phyloP scores from a whole-genome alignment of 1,139 yeast species.

The Candida tropicalis region DNA sequence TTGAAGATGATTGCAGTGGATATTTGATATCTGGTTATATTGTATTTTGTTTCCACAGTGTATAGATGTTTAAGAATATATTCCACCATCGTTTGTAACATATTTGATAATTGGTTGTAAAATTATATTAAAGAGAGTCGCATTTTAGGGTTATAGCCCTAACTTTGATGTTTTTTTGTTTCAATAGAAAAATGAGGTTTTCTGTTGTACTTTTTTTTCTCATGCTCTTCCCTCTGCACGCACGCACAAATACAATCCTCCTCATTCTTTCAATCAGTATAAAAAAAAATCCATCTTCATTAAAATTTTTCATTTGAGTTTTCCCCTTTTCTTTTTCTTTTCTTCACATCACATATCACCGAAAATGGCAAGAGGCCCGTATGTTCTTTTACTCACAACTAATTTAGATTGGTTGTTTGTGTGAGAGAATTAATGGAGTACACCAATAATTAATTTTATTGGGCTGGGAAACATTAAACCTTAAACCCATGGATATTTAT shows the following conservation, averaged over 20 bases:
- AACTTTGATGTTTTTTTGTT: too few species aligned
- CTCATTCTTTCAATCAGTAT: not conserved
- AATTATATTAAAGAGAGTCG: not conserved
- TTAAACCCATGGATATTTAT: conserved; percentile 17
- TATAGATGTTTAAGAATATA: not conserved
- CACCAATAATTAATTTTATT: conserved; percentile 11
- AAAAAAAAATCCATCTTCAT: not conserved
- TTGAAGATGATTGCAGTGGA: not conserved
- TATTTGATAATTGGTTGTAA: too few species aligned
- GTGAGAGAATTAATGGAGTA: conserved; percentile 15
- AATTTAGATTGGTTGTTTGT: conserved; percentile 4
- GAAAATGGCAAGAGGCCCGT: conserved; percentile 25
- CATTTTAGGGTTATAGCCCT: conserved; percentile 7
- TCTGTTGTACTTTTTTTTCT: not conserved
- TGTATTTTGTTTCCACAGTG: not conserved
- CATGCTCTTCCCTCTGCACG: not conserved
- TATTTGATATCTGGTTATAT: conserved; percentile 1
- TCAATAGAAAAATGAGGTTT: too few species aligned
- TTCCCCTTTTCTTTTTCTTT: conserved; percentile 6
- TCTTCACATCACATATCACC: conserved; percentile 13
- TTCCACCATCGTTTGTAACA: not conserved
- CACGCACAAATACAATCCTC: not conserved
- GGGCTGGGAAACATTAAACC: conserved; percentile 18
- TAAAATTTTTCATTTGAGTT: conserved; percentile 10
- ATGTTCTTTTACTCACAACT: conserved; percentile 12